These are phyloP conservation scores for Penicillium soppii DNA, from an alignment of 495 filamentous ascomycete species.

Conservation along the genomic window DNA sequence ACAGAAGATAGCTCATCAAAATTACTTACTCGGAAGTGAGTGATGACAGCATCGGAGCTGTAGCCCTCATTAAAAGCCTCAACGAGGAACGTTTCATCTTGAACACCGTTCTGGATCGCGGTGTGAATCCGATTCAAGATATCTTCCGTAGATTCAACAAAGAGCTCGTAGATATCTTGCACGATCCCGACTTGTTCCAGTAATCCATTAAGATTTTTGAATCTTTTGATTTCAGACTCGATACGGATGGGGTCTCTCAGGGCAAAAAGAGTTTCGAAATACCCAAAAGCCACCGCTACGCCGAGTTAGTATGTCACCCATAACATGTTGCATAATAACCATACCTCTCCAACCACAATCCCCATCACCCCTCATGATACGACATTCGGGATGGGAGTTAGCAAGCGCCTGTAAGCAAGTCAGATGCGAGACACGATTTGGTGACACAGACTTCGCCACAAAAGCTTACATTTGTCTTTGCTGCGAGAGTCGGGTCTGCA, in stretches of 20 bases:
- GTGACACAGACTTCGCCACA: background rate
- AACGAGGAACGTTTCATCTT: conserved; percentile 61
- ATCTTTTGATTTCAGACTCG: conserved; percentile 65
- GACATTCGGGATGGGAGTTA: conserved; percentile 81
- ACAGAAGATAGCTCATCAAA: background rate
- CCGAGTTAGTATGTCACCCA: conserved; percentile 13
- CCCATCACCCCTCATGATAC: conserved; percentile 86
- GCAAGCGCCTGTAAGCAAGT: conserved; percentile 63
- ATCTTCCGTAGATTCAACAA: conserved; percentile 69
- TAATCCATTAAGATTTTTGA: conserved; percentile 68
- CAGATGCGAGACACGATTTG: conserved; percentile 11
- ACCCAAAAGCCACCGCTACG: conserved; percentile 85
- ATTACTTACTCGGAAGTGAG: conserved; percentile 60
- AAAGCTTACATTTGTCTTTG: conserved; percentile 77
- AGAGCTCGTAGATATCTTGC: conserved; percentile 73
- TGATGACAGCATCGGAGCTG: conserved; percentile 69
- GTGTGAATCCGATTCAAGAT: conserved; percentile 59
- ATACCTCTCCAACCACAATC: conserved; percentile 98
- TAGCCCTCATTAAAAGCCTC: conserved; percentile 73
- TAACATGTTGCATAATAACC: conserved; percentile 19
- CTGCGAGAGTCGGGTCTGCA: conserved; percentile 79
- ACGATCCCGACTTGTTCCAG: conserved; percentile 69
- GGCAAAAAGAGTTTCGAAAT: conserved; percentile 81
- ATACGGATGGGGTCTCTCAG: conserved; percentile 62
- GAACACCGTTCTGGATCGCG: conserved; percentile 51